Conservation (phyloP, 305 asterid genomes). For the Striga hermonthica region DNA sequence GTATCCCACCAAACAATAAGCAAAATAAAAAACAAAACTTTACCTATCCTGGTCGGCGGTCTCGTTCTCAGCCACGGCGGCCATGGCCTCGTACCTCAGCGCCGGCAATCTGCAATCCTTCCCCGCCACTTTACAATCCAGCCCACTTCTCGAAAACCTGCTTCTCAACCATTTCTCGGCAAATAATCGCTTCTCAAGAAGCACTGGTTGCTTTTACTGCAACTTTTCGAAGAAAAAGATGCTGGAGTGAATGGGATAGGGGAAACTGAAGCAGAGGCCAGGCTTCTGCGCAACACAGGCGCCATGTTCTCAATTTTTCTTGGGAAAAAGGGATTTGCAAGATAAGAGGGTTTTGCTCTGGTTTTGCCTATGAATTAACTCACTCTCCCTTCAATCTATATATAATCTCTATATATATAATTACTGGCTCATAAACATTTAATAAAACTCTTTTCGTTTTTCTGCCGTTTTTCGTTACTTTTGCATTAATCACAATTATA, state of each 20-base stretch:
- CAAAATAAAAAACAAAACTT: conserved; percentile 6
- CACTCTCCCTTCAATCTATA: too few species aligned
- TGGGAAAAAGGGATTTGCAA: too few species aligned
- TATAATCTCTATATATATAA: too few species aligned
- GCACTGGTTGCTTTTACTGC: conserved; percentile 38
- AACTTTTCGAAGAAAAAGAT: conserved; percentile 41
- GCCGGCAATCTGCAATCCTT: conserved; percentile 53
- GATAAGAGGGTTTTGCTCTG: too few species aligned
- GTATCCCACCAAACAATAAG: too few species aligned
- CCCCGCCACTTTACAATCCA: conserved; percentile 64
- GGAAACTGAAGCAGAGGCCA: conserved; percentile 58
- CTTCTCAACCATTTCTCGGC: conserved; percentile 51
- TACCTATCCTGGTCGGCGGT: conserved; percentile 79
- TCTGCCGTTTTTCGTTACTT: too few species aligned
- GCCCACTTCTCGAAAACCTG: conserved; percentile 48
- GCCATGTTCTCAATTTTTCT: conserved; percentile 63
- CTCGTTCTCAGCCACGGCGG: conserved; percentile 69
- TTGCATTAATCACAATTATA: too few species aligned
- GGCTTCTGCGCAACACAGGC: conserved; percentile 70
- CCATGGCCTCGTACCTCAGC: conserved; percentile 68
- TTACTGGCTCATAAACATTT: too few species aligned
- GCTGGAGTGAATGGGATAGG: conserved; percentile 44
- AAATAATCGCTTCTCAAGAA: conserved; percentile 48
- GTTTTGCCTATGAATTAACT: too few species aligned
- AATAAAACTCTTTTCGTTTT: too few species aligned